These are phyloP conservation scores for Artomyces pyxidatus DNA, from an alignment of 768 basidiomycete species.

Conservation along the genomic window DNA sequence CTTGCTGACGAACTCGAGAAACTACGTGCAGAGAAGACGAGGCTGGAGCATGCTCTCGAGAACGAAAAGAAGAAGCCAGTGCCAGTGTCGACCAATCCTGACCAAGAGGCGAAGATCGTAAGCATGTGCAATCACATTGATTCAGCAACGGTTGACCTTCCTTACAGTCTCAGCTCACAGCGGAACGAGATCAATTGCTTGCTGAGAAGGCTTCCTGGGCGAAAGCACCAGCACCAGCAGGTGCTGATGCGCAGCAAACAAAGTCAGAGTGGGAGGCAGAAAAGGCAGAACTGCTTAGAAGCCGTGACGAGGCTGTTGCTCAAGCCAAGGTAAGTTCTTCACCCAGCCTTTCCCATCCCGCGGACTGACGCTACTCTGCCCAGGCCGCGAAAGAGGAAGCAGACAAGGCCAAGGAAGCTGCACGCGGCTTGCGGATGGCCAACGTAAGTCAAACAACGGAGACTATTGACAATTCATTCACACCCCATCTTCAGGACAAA, in stretches of 20 bases:
- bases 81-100: slow-evolving; percentile 12
- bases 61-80: slow-evolving; percentile 25
- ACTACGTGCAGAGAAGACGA: slow-evolving; percentile 27
- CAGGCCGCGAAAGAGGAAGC: slow-evolving; percentile 20
- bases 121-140: slow-evolving; percentile 7
- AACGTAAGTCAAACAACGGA: slow-evolving; percentile 13
- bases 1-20: slow-evolving; percentile 21
- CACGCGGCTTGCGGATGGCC: slow-evolving; percentile 16
- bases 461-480: neutral
- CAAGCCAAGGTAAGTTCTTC: slow-evolving; percentile 46
- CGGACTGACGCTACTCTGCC: neutral
- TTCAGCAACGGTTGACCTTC: neutral
- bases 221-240: slow-evolving; percentile 16
- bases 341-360: neutral
- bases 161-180: slow-evolving; percentile 39
- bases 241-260: slow-evolving; percentile 21
- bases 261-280: slow-evolving; percentile 48
- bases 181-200: slow-evolving; percentile 55
- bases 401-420: slow-evolving; percentile 17
- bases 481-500: slow-evolving; percentile 57
- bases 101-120: slow-evolving; percentile 26
- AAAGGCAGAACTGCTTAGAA: slow-evolving; percentile 47
- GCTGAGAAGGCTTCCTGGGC: slow-evolving; percentile 47
- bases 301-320: slow-evolving; percentile 50
- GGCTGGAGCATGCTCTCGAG: slow-evolving; percentile 31